phyloP scores from a whole-genome alignment of 2,329 filamentous ascomycete genomes.

The Microascus cirrosus region DNA sequence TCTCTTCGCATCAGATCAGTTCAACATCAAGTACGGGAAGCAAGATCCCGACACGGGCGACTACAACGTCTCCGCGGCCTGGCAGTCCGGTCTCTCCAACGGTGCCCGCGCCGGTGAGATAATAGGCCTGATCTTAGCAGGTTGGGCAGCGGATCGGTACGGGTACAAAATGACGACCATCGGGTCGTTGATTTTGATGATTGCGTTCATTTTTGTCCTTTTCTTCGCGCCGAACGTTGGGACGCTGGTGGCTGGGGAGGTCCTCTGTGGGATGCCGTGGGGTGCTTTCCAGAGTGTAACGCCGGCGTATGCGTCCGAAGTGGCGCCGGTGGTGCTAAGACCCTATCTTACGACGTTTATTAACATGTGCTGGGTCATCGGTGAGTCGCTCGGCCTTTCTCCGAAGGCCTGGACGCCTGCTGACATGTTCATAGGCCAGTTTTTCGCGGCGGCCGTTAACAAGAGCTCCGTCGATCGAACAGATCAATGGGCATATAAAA shows the following conservation, averaged over 20 bases:
- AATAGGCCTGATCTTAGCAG: constrained; percentile 41
- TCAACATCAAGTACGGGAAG: constrained; percentile 33
- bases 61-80: constrained; percentile 38
- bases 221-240: constrained; percentile 39
- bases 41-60: constrained; percentile 19
- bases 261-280: constrained; percentile 38
- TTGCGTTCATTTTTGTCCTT: constrained; percentile 38
- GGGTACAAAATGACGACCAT: constrained; percentile 40
- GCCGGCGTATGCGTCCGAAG: constrained; percentile 42
- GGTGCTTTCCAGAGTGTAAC: constrained; percentile 39
- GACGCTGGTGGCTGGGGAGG: constrained; percentile 34
- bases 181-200: constrained; percentile 30
- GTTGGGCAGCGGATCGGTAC: constrained; percentile 35
- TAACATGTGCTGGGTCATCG: constrained; percentile 45
- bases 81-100: constrained; percentile 46
- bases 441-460: constrained; percentile 36
- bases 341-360: constrained; percentile 42
- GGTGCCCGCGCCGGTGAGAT: constrained; percentile 43
- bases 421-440: constrained; percentile 27
- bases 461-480: constrained; percentile 24
- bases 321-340: constrained; percentile 33
- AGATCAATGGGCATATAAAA: constrained; percentile 36
- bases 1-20: constrained; percentile 34
- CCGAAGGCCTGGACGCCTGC: constrained; percentile 8
- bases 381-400: constrained; percentile 13